A percentile compares a stretch with the other conserved stretches of the same genome.
Evolutionary conservation across 192 early-diverging fungal species (phyloP).

Genomic region (Podila horticola): DNA sequence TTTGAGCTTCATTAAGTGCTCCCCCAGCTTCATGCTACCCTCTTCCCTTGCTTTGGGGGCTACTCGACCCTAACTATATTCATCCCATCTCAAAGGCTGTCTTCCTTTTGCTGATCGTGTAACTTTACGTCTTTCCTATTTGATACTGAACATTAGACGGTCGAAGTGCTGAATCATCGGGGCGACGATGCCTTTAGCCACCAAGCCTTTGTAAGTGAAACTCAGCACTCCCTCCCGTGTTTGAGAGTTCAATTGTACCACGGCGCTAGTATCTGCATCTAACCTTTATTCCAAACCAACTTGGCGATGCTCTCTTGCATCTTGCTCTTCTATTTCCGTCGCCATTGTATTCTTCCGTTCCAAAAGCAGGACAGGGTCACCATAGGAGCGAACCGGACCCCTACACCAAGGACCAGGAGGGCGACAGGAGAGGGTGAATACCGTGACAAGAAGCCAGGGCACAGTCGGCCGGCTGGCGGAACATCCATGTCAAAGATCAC

Average conservation of each 20-base stretch:
- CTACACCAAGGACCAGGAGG: slow-evolving; percentile 14
- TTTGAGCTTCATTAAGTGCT: neutral
- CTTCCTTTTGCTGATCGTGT: neutral
- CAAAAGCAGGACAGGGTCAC: slow-evolving; percentile 10
- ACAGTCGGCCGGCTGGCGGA: neutral
- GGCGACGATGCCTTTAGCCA: slow-evolving; percentile 7
- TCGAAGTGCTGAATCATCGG: slow-evolving; percentile 30
- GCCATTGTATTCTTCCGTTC: neutral
- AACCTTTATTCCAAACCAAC: neutral
- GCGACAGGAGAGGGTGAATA: slow-evolving; percentile 29
- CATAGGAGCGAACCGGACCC: slow-evolving; percentile 3
- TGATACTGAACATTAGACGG: slow-evolving; percentile 5
- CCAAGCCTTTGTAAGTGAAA: slow-evolving; percentile 26
- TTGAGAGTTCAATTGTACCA: too few relatives aligned
- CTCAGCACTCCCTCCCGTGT: neutral
- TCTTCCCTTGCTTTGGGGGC: neutral
- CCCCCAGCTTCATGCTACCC: neutral
- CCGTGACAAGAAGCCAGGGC: slow-evolving; percentile 6
- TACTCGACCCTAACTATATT: neutral
- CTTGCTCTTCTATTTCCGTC: neutral
- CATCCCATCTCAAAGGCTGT: neutral
- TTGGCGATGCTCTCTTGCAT: too few relatives aligned
- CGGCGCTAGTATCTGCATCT: neutral
- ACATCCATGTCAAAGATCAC: slow-evolving; percentile 1
- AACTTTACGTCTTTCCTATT: neutral